phyloP scores from a whole-genome alignment of 164 flowering plant species.

The Magnolia changhungtana region DNA sequence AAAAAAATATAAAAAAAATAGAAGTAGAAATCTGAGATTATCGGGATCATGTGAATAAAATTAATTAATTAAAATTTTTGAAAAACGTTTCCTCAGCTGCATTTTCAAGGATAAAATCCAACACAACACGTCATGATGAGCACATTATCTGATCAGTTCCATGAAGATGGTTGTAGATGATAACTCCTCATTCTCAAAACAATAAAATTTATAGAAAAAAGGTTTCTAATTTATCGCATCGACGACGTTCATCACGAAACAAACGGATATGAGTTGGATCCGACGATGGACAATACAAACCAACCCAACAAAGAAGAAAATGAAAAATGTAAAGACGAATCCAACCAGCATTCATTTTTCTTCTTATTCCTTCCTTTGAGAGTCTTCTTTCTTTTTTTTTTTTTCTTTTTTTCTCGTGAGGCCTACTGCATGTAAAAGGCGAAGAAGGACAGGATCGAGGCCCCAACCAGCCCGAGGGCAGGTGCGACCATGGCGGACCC shows the following conservation, averaged over 20 bases:
- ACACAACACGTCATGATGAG: too few species aligned
- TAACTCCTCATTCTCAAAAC: too few species aligned
- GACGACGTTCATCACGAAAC: not conserved
- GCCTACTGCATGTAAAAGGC: constrained; percentile 29
- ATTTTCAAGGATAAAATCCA: too few species aligned
- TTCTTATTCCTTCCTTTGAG: not conserved
- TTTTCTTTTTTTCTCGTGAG: not conserved
- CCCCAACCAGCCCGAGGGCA: constrained; percentile 30
- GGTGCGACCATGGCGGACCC: constrained; percentile 22
- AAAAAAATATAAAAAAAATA: too few species aligned
- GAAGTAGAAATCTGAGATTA: too few species aligned
- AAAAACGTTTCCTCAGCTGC: too few species aligned
- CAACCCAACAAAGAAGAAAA: not conserved
- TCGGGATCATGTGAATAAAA: too few species aligned
- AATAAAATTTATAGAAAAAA: not conserved
- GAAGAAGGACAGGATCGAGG: constrained; percentile 35
- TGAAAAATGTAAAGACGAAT: not conserved
- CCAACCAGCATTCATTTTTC: not conserved
- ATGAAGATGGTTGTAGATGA: too few species aligned
- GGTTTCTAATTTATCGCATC: not conserved
- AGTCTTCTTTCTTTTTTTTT: not conserved
- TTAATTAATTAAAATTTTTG: too few species aligned
- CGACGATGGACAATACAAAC: not conserved
- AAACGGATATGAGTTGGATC: not conserved
- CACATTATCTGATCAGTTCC: too few species aligned